A percentile compares a stretch with the other conserved stretches of the same genome.
Evolutionary conservation across 2,329 filamentous ascomycete genomes (phyloP).

Genomic region (Penicillium sp.): DNA sequence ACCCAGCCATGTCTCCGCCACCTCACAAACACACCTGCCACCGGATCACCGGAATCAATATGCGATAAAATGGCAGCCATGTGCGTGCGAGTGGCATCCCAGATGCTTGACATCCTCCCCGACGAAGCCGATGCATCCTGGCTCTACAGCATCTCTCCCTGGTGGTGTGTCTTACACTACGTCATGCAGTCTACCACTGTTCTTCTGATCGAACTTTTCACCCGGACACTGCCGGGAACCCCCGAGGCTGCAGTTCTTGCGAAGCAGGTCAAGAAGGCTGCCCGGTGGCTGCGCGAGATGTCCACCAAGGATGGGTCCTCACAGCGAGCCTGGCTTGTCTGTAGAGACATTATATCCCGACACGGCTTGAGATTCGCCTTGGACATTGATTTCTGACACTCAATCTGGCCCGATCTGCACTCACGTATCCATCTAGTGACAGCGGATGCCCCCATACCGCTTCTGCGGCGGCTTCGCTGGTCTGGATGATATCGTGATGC

Average conservation of each 20-base stretch:
- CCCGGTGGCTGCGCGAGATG: constrained; percentile 36
- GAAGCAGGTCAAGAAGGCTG: constrained; percentile 31
- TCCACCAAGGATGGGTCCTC: constrained; percentile 33
- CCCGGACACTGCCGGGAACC: constrained; percentile 30
- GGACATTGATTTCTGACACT: constrained; percentile 6
- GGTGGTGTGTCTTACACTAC: constrained; percentile 42
- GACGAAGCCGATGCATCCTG: constrained; percentile 30
- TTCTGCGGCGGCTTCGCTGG: neutral
- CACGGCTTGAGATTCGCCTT: constrained; percentile 16
- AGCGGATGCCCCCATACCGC: neutral
- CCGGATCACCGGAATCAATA: constrained; percentile 26
- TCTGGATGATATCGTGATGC: neutral
- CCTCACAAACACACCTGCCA: constrained; percentile 28
- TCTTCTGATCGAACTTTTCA: constrained; percentile 37
- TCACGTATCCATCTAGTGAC: neutral
- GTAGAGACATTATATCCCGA: constrained; percentile 24
- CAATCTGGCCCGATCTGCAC: neutral
- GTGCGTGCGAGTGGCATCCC: constrained; percentile 36
- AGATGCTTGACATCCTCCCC: constrained; percentile 35
- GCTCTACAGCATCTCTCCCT: constrained; percentile 33
- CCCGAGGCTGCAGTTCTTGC: constrained; percentile 26
- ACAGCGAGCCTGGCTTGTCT: constrained; percentile 33
- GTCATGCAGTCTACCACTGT: constrained; percentile 40
- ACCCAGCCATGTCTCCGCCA: constrained; percentile 43
- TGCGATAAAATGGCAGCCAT: constrained; percentile 33